Percentiles rank a stretch among this genome's conserved stretches.
Conservation (phyloP, 2,329 filamentous ascomycete genomes). For the Escovopsis weberi region DNA sequence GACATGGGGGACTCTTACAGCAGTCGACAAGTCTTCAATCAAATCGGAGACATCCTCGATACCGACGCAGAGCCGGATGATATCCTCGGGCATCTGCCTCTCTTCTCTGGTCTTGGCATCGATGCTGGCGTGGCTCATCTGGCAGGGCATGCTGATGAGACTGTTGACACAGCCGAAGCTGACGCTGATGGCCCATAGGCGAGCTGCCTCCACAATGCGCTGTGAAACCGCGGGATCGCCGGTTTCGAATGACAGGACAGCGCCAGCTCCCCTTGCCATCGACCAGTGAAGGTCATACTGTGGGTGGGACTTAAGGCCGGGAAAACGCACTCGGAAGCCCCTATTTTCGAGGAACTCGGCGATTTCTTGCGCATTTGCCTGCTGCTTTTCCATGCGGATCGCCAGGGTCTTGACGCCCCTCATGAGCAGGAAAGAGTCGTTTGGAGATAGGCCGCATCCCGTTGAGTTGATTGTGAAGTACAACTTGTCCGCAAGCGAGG, state of each 20-base stretch:
- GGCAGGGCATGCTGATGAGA: conserved; percentile 97
- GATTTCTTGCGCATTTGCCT: conserved; percentile 79
- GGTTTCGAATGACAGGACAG: conserved; percentile 91
- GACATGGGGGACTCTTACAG: conserved; percentile 46
- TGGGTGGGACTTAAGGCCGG: conserved; percentile 83
- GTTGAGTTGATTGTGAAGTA: conserved; percentile 97
- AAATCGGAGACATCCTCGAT: conserved; percentile 89
- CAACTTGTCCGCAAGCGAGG: conserved; percentile 68
- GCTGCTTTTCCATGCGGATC: conserved; percentile 98
- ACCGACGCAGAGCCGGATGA: conserved; percentile 88
- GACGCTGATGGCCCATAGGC: conserved; percentile 88
- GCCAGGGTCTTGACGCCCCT: conserved; percentile 91
- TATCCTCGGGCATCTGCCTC: conserved; percentile 87
- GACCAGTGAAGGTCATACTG: conserved; percentile 95
- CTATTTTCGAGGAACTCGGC: conserved; percentile 81
- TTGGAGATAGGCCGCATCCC: conserved; percentile 84
- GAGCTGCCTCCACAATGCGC: conserved; percentile 84
- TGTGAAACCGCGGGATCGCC: conserved; percentile 73
- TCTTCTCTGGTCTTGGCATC: conserved; percentile 85
- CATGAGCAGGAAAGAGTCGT: conserved; percentile 92
- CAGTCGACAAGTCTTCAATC: conserved; percentile 81
- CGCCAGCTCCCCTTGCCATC: conserved; percentile 86
- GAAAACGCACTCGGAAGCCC: conserved; percentile 91
- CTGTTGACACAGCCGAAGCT: conserved; percentile 98
- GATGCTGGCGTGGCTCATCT: conserved; percentile 98